A percentile compares a stretch with the other conserved stretches of the same genome.
Conservation (phyloP, 2,329 filamentous ascomycete species). For the Colletotrichum falcatum region DNA sequence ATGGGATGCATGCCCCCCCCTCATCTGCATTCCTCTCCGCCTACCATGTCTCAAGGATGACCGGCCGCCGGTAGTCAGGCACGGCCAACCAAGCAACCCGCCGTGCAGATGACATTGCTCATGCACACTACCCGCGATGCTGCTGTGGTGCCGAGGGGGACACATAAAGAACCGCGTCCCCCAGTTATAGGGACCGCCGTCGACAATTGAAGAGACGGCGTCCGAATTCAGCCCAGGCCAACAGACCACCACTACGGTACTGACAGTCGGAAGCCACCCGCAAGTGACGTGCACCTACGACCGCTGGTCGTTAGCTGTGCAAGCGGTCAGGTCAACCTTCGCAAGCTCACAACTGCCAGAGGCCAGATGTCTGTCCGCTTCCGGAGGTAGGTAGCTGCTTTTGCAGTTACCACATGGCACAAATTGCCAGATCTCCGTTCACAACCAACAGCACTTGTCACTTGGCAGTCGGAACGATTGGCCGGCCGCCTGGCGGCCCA, state of each 20-base stretch:
- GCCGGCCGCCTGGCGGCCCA: slow-evolving; percentile 20
- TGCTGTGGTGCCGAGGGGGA: slow-evolving; percentile 6
- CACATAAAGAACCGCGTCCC: slow-evolving; percentile 4
- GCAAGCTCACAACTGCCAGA: background rate
- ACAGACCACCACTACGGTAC: background rate
- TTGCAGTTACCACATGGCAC: background rate
- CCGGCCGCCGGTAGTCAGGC: slow-evolving; percentile 18
- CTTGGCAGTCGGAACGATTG: slow-evolving; percentile 8
- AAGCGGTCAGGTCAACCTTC: background rate
- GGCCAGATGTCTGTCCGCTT: background rate
- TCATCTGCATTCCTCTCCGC: slow-evolving; percentile 14
- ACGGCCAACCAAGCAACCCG: slow-evolving; percentile 27
- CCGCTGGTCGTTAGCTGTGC: background rate
- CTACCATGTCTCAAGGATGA: slow-evolving; percentile 3
- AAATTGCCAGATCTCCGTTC: background rate
- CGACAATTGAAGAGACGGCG: background rate
- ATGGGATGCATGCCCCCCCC: slow-evolving; percentile 24
- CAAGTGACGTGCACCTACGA: slow-evolving; percentile 14
- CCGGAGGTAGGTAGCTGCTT: background rate
- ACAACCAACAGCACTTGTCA: slow-evolving; percentile 12
- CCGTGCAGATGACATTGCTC: slow-evolving; percentile 28
- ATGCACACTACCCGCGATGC: slow-evolving; percentile 22
- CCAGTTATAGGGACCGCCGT: slow-evolving; percentile 13
- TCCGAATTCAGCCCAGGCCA: background rate
- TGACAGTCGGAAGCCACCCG: too few species aligned